Evolutionary conservation across 2,329 filamentous ascomycete species (phyloP).

Genomic region (Oidium heveae): DNA sequence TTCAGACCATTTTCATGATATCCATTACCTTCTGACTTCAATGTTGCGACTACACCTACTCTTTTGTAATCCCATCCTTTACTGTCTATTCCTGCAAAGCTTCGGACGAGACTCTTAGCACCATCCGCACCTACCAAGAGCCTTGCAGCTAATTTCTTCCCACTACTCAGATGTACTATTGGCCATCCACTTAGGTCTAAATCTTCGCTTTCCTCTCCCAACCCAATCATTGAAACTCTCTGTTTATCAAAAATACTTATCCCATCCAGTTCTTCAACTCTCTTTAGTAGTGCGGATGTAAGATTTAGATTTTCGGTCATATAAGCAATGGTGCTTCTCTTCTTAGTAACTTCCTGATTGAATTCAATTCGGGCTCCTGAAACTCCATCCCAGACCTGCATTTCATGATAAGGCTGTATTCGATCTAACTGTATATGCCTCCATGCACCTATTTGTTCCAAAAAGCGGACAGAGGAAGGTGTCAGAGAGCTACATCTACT

Average conservation of each 20-base stretch:
- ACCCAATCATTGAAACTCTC: conserved; percentile 53
- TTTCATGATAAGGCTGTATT: conserved; percentile 73
- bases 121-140: conserved; percentile 84
- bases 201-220: conserved; percentile 43
- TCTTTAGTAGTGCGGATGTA: conserved; percentile 48
- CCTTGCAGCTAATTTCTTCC: conserved; percentile 46
- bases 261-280: conserved; percentile 42
- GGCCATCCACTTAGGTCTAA: conserved; percentile 74
- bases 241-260: conserved; percentile 52
- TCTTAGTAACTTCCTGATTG: conserved; percentile 42
- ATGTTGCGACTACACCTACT: conserved; percentile 74
- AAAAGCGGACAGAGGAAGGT: conserved; percentile 60
- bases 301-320: conserved; percentile 94
- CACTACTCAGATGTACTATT: conserved; percentile 43
- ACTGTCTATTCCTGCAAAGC: conserved; percentile 66
- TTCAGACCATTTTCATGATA: conserved; percentile 30
- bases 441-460: conserved; percentile 72
- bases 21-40: conserved; percentile 40
- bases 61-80: conserved; percentile 84
- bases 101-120: conserved; percentile 75
- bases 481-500: conserved; percentile 93
- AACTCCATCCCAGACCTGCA: conserved; percentile 97
- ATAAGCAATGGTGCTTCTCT: conserved; percentile 51
- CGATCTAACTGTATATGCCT: conserved; percentile 43
- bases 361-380: conserved; percentile 74